Percentiles rank a stretch among this genome's conserved stretches.
Evolutionary conservation across 768 basidiomycete species (phyloP).

Genomic region (Lentinula raphanica): DNA sequence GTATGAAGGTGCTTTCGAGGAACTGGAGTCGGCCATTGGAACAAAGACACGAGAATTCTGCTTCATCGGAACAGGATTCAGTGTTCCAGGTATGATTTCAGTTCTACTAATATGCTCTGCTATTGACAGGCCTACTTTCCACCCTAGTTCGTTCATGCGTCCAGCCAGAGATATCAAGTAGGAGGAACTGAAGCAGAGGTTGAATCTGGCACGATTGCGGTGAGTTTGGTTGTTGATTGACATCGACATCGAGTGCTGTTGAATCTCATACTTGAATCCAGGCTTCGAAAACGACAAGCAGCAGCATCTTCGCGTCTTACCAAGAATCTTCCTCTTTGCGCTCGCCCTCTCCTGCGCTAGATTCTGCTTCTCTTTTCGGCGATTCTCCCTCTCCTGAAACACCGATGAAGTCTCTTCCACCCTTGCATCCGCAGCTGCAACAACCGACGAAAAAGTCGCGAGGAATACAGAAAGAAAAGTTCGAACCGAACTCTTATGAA

Average conservation of each 20-base stretch:
- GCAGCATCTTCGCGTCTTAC: background rate
- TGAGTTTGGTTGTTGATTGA: background rate
- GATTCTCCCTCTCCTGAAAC: background rate
- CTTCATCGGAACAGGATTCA: background rate
- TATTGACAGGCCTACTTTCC: background rate
- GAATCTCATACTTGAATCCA: background rate
- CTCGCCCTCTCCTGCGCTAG: background rate
- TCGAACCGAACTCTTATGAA: background rate
- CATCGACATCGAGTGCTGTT: background rate
- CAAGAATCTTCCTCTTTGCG: background rate
- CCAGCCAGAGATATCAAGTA: background rate
- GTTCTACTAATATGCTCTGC: background rate
- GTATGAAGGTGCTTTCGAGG: too few species aligned
- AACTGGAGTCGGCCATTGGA: too few species aligned
- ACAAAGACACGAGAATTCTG: background rate
- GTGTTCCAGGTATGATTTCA: background rate
- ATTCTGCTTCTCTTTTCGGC: background rate
- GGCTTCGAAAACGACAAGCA: background rate
- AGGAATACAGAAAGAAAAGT: background rate
- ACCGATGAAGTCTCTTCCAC: background rate
- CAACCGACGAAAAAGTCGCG: background rate
- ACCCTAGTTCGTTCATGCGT: background rate
- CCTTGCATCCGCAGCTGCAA: background rate
- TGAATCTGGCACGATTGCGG: background rate
- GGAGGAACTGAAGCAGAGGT: background rate